phyloP scores from a whole-genome alignment of 257 asterid species.

The Penstemon barbatus region DNA sequence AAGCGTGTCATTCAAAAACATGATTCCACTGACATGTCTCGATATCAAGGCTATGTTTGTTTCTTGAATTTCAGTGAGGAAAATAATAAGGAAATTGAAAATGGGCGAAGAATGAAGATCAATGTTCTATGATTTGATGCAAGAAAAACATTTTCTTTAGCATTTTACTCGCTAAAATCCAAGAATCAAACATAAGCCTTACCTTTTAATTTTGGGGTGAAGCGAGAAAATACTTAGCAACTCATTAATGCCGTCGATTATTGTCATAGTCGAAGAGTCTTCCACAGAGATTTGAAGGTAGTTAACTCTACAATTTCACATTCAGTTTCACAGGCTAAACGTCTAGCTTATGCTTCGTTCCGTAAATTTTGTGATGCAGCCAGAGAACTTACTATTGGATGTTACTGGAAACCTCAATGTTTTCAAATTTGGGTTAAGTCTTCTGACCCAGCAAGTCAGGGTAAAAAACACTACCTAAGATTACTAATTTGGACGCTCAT shows the following conservation, averaged over 20 bases:
- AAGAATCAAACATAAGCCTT: not conserved
- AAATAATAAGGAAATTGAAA: too few species aligned
- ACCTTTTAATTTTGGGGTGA: constrained; percentile 35
- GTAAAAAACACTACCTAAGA: constrained; percentile 38
- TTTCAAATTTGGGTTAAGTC: constrained; percentile 89
- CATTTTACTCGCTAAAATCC: too few species aligned
- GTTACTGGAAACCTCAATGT: constrained; percentile 75
- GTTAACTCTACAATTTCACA: not conserved
- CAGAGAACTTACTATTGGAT: constrained; percentile 34
- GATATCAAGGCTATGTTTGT: too few species aligned
- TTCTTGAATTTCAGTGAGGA: too few species aligned
- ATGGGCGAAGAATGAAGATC: too few species aligned
- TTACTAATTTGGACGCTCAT: too few species aligned
- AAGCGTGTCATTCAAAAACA: not conserved
- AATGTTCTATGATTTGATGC: too few species aligned
- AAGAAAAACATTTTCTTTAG: too few species aligned
- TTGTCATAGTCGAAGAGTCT: constrained; percentile 92
- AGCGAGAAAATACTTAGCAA: constrained; percentile 85
- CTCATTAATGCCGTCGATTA: constrained; percentile 83
- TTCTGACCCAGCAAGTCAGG: constrained; percentile 89
- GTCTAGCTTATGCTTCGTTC: not conserved
- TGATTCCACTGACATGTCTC: not conserved
- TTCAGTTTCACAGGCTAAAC: not conserved
- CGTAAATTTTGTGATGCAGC: constrained; percentile 45
- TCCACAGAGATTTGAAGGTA: constrained; percentile 87